phyloP scores from a whole-genome alignment of 2,329 filamentous ascomycete species.

The Aspergillus bombycis region DNA sequence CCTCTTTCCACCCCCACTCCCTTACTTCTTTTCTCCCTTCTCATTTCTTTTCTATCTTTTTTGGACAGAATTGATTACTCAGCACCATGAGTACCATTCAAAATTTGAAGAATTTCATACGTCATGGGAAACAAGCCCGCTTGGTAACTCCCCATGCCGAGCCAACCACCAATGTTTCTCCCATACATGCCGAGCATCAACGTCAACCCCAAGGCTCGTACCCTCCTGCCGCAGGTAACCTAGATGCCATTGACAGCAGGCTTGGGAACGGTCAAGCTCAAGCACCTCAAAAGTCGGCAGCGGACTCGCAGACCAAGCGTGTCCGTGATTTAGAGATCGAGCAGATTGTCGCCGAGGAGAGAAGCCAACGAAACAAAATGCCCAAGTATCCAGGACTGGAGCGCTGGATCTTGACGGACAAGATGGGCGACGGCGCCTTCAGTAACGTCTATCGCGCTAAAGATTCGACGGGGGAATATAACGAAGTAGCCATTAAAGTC shows the following conservation, averaged over 20 bases:
- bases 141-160: slow-evolving; percentile 63
- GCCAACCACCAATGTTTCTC: slow-evolving; percentile 65
- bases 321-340: slow-evolving; percentile 69
- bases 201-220: slow-evolving; percentile 52
- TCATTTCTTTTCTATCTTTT: slow-evolving; percentile 12
- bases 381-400: slow-evolving; percentile 84
- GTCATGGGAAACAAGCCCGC: slow-evolving; percentile 94
- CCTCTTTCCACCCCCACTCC: neutral
- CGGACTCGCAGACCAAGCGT: slow-evolving; percentile 61
- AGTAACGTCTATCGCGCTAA: slow-evolving; percentile 95
- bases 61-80: slow-evolving; percentile 14
- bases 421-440: slow-evolving; percentile 99
- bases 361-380: slow-evolving; percentile 80
- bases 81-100: slow-evolving; percentile 73
- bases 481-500: slow-evolving; percentile 95
- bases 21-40: slow-evolving; percentile 4
- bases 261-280: slow-evolving; percentile 67
- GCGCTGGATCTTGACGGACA: slow-evolving; percentile 83
- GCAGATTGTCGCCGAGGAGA: slow-evolving; percentile 88
- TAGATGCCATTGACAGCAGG: slow-evolving; percentile 64
- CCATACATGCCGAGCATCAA: slow-evolving; percentile 66
- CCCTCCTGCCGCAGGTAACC: slow-evolving; percentile 60
- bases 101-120: slow-evolving; percentile 97
- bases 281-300: slow-evolving; percentile 54
- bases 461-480: slow-evolving; percentile 71